Base-by-base conservation (phyloP, 2,329 filamentous ascomycete genomes). In the Diaporthe australafricana region DNA sequence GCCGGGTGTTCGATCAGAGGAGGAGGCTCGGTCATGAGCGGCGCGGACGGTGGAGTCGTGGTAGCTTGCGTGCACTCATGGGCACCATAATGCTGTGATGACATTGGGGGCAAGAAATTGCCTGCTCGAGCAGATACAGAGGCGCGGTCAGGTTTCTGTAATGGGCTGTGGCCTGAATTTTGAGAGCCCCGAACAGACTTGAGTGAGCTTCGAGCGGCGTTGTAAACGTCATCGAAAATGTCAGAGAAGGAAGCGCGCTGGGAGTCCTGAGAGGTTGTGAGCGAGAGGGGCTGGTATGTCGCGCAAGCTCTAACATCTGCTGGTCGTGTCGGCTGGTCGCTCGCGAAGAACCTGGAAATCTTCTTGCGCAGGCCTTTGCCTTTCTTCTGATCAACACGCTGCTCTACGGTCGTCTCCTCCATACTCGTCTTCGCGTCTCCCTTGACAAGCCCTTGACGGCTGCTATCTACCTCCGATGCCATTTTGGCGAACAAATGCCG, bases 211-310 rank as follows among this genome's bases (percentile, higher is more conserved):
- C 56, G 52, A 55, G 70, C 27, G 27, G 70, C 72, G 32, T 55
- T 67, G 50, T 48, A 66, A 7, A 73, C 55, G 14, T 67, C 66
- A 62, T 73, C 72, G 27, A 73, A 72, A 3, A 73, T 69, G 20
- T 69, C 72, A 9, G 72, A 72, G 50, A 73, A 69, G 22, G 65
- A 69, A 32, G 48, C 55, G 17, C 40, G 17, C 38, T 72, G 50
- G 16, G 70, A 32, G 16, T 73, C 65, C 30, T 65, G 72, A 27
- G 72, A 72, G 20, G 53, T 42, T 12, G n/a, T 45, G 38, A 73
- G 55, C 14, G 65, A 73, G 4, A 73, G 62, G 16, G 72, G 72
- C 27, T 67, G 65, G 25, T 66, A 72, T 6, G 42, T 47, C n/a
- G 65, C 42, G n/a, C 65, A 7, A 4, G 35, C n/a, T 9, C 42